phyloP scores from a whole-genome alignment of 2,329 filamentous ascomycete genomes.

The Fusarium neocosmosporiellum region DNA sequence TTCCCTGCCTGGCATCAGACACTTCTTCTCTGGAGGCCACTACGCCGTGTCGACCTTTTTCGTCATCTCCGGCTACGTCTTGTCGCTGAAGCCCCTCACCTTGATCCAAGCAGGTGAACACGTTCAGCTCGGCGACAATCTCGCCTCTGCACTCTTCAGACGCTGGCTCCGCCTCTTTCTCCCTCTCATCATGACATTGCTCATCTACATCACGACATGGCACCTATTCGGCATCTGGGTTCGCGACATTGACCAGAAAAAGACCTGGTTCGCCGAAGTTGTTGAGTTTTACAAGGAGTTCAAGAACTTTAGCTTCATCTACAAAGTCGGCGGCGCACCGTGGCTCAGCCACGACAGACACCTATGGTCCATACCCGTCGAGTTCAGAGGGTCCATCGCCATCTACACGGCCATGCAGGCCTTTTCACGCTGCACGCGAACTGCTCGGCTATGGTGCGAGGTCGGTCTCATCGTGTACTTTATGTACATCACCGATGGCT shows the following conservation, averaged over 20 bases:
- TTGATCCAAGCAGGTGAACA: slow-evolving; percentile 59
- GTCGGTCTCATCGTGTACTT: slow-evolving; percentile 70
- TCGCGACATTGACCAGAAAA: slow-evolving; percentile 51
- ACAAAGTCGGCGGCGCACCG: slow-evolving; percentile 65
- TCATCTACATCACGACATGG: slow-evolving; percentile 61
- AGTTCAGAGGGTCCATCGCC: slow-evolving; percentile 72
- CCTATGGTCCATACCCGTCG: slow-evolving; percentile 72
- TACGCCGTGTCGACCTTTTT: slow-evolving; percentile 68
- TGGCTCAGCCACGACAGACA: slow-evolving; percentile 67
- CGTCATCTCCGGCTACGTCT: slow-evolving; percentile 68
- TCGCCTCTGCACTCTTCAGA: slow-evolving; percentile 61
- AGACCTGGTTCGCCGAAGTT: slow-evolving; percentile 60
- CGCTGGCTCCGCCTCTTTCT: slow-evolving; percentile 62
- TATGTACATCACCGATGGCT: slow-evolving; percentile 74
- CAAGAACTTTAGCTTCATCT: slow-evolving; percentile 78
- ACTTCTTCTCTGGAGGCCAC: slow-evolving; percentile 71
- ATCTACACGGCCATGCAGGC: slow-evolving; percentile 69
- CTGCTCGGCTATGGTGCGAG: slow-evolving; percentile 66
- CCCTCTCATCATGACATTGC: slow-evolving; percentile 65
- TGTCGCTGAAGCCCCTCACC: slow-evolving; percentile 61
- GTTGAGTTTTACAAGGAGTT: slow-evolving; percentile 64
- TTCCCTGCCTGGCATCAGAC: slow-evolving; percentile 67
- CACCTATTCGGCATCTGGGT: slow-evolving; percentile 63
- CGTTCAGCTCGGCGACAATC: slow-evolving; percentile 54
- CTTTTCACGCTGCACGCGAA: slow-evolving; percentile 65